Conservation (phyloP, 1,139 yeast genomes). For the Yamadazyma membranifaciens region DNA sequence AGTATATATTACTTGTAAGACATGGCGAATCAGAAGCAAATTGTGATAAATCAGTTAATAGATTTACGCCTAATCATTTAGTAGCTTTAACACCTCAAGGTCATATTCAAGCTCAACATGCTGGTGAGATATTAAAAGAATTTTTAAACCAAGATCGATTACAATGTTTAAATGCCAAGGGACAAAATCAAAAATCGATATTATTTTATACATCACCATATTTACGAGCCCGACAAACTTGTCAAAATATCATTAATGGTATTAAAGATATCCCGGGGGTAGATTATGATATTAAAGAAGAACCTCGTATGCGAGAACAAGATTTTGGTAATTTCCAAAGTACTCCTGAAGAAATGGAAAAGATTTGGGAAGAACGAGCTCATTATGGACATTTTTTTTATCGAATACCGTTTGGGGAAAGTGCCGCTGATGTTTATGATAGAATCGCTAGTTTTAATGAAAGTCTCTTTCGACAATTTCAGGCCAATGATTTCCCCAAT, state of each 20-base stretch:
- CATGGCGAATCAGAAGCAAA: conserved; percentile 95
- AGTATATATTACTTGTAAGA: conserved; percentile 75
- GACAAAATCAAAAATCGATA: conserved; percentile 28
- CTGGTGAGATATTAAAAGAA: conserved; percentile 60
- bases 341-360: conserved; percentile 72
- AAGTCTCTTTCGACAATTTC: conserved; percentile 77
- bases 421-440: conserved; percentile 94
- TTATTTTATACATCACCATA: conserved; percentile 84
- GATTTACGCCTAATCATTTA: conserved; percentile 73
- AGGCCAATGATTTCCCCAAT: conserved; percentile 61
- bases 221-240: conserved; percentile 75
- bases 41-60: conserved; percentile 74
- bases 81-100: conserved; percentile 72
- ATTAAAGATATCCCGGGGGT: conserved; percentile 51
- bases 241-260: conserved; percentile 63
- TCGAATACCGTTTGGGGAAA: conserved; percentile 89
- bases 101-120: conserved; percentile 61
- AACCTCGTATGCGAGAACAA: conserved; percentile 88
- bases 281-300: conserved; percentile 64
- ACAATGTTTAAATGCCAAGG: conserved; percentile 18
- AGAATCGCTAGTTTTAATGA: conserved; percentile 88
- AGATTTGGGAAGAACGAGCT: conserved; percentile 78
- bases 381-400: conserved; percentile 90
- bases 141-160: conserved; percentile 50
- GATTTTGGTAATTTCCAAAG: conserved; percentile 93